phyloP scores from a whole-genome alignment of 129 eudicot species.

The Centella asiatica region DNA sequence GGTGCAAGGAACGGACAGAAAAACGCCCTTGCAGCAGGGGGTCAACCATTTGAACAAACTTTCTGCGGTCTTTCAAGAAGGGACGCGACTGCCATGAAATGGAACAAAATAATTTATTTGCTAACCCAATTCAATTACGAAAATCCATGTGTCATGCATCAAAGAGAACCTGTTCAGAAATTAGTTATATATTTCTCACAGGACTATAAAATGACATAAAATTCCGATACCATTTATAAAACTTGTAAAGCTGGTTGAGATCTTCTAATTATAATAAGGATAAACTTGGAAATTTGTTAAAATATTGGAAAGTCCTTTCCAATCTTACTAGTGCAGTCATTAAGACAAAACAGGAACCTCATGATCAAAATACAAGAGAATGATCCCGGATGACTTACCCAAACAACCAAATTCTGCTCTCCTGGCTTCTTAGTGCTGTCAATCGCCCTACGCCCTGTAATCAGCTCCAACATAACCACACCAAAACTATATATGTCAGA shows the following conservation, averaged over 20 bases:
- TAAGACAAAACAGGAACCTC: not conserved
- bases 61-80: constrained; percentile 50
- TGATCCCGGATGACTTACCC: constrained; percentile 45
- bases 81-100: constrained; percentile 52
- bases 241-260: too few relatives aligned
- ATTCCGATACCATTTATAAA: too few relatives aligned
- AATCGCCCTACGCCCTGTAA: constrained; percentile 72
- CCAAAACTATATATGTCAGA: constrained; percentile 95
- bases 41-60: constrained; percentile 58
- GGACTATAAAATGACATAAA: too few relatives aligned
- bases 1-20: constrained; percentile 45
- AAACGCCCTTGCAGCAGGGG: constrained; percentile 48
- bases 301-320: not conserved
- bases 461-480: constrained; percentile 73
- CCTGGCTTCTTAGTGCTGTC: constrained; percentile 48
- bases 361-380: constrained; percentile 6
- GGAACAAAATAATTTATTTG: not conserved
- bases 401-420: constrained; percentile 63
- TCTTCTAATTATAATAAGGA: too few relatives aligned
- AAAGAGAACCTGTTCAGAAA: too few relatives aligned
- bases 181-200: too few relatives aligned
- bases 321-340: not conserved
- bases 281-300: too few relatives aligned
- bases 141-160: too few relatives aligned
- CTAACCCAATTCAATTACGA: too few relatives aligned